Conservation (phyloP, 2,329 filamentous ascomycete species). For the Aspergillus flavus region DNA sequence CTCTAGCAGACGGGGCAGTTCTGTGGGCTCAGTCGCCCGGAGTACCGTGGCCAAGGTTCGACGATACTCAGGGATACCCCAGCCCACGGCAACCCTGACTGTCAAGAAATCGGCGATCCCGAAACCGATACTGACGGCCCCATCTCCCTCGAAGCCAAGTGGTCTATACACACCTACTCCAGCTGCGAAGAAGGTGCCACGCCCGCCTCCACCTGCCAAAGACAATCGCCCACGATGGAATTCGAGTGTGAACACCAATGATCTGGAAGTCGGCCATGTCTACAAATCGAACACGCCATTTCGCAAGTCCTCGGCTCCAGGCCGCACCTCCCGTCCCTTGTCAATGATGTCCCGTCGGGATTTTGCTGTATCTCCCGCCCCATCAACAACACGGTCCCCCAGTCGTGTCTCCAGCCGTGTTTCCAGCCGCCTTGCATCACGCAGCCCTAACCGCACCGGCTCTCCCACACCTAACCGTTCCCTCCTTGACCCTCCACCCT, state of each 20-base stretch:
- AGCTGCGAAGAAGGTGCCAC: constrained; percentile 43
- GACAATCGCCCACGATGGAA: constrained; percentile 74
- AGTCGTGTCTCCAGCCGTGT: constrained; percentile 43
- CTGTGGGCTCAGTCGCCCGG: constrained; percentile 44
- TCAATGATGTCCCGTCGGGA: constrained; percentile 48
- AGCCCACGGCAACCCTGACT: constrained; percentile 31
- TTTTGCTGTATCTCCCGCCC: constrained; percentile 43
- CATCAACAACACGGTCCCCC: constrained; percentile 30
- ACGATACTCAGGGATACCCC: constrained; percentile 54
- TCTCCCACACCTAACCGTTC: constrained; percentile 32
- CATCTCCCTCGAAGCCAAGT: constrained; percentile 40
- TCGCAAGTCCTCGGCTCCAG: constrained; percentile 36
- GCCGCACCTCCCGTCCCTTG: constrained; percentile 37
- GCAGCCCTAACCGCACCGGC: constrained; percentile 31
- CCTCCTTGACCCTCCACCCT: constrained; percentile 45
- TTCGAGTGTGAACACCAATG: constrained; percentile 64
- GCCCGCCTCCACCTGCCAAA: constrained; percentile 40
- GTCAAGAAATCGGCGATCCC: constrained; percentile 42
- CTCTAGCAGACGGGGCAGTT: constrained; percentile 52
- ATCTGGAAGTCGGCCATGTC: constrained; percentile 70
- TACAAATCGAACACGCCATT: constrained; percentile 68
- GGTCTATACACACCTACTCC: constrained; percentile 57
- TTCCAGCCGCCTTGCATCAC: constrained; percentile 35
- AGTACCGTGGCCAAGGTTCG: constrained; percentile 43
- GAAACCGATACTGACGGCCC: constrained; percentile 35